These are phyloP conservation scores for Leishmania arabica DNA, from an alignment of 208 protist genomes.

Conservation along the genomic window DNA sequence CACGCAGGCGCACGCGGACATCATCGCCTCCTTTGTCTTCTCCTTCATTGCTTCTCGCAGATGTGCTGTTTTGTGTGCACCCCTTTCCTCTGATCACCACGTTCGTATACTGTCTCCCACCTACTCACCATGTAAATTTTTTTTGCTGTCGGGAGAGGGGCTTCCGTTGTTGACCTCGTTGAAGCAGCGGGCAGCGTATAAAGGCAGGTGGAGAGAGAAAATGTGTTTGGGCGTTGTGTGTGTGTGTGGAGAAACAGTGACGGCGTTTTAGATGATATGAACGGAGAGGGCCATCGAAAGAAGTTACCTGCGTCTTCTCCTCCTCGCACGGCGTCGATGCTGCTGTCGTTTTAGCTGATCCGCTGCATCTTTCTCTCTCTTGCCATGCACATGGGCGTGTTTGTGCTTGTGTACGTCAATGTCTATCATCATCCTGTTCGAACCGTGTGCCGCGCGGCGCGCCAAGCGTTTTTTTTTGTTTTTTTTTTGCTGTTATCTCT, in stretches of 20 bases:
- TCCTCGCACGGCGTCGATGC: neutral
- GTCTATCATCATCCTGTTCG: neutral
- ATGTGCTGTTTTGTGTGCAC: neutral
- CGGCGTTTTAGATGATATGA: neutral
- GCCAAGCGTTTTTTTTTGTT: neutral
- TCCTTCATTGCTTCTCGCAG: neutral
- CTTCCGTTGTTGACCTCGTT: neutral
- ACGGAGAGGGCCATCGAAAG: neutral
- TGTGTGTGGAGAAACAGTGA: neutral
- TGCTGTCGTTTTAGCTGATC: neutral
- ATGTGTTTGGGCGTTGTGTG: neutral
- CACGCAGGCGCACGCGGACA: neutral
- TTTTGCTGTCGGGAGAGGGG: neutral
- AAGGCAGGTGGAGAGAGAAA: neutral
- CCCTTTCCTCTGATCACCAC: neutral
- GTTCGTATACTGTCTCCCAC: neutral
- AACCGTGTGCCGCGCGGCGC: neutral
- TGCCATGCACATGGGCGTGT: neutral
- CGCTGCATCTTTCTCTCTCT: neutral
- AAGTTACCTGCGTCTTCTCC: too few species aligned
- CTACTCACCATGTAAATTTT: constrained; percentile 1
- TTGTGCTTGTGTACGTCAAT: neutral
- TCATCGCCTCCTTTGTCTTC: neutral
- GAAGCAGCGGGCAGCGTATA: neutral
- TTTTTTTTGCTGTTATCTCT: neutral